Conservation (phyloP, 345 rosid species). For the Geranium rotundifolium region DNA sequence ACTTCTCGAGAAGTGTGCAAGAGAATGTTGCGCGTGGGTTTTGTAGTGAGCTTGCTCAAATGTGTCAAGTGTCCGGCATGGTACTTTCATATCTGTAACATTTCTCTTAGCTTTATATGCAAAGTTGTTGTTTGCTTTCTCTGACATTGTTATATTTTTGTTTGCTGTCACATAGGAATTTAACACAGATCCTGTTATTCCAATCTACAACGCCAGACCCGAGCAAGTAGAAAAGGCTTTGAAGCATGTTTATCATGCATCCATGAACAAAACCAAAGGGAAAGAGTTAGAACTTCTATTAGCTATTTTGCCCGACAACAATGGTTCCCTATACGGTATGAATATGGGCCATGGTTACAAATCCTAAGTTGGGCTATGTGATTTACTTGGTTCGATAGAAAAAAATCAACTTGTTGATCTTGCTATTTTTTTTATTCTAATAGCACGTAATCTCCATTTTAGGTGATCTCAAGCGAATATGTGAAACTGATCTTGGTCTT, state of each 20-base stretch:
- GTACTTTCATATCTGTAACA: conserved; percentile 21
- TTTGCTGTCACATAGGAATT: conserved; percentile 44
- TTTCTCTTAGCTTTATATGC: neutral
- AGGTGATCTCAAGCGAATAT: conserved; percentile 96
- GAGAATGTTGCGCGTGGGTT: conserved; percentile 87
- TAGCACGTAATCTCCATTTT: conserved; percentile 10
- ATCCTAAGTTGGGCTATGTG: neutral
- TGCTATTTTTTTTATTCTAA: neutral
- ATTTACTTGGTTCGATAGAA: neutral
- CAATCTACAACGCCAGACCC: conserved; percentile 80
- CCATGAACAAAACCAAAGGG: conserved; percentile 80
- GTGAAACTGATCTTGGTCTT: conserved; percentile 95
- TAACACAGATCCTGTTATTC: conserved; percentile 83
- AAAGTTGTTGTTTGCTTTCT: neutral
- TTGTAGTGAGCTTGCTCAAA: conserved; percentile 86
- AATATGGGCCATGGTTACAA: neutral
- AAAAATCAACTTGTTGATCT: neutral
- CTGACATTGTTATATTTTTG: neutral
- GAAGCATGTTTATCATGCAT: conserved; percentile 74
- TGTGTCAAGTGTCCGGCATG: conserved; percentile 99
- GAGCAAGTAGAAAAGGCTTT: conserved; percentile 97
- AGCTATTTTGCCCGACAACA: conserved; percentile 91
- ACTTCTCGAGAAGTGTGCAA: conserved; percentile 92
- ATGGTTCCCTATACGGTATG: conserved; percentile 90
- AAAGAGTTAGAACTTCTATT: conserved; percentile 91